Evolutionary conservation across 306 rosid genomes (phyloP), one percentile per base, ranked within the genome.

Genomic region (Prunus padus): DNA sequence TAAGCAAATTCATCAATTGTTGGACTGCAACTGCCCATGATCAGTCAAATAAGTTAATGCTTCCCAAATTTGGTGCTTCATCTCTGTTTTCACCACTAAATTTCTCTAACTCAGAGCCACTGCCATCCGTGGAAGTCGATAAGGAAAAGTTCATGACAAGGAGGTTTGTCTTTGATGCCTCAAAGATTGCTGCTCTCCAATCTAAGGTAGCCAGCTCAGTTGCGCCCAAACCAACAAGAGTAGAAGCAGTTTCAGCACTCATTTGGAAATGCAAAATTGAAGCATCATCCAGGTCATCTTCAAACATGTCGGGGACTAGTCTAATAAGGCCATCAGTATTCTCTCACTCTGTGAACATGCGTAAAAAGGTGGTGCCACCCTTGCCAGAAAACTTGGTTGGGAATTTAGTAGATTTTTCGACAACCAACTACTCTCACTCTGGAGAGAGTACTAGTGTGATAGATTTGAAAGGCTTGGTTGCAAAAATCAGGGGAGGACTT

Each of bases 191-290:
- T 18, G 47, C 59, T 2, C 75, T 87, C 45, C 84, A 89, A 80
- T 51, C 61, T 45, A 79, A 82, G 26, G 68, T 63, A 45, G 75
- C 72, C 6, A 33, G 71, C 25, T 2, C 37, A 18, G 4, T 15
- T 15, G 54, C 11, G 46, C 61, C 72, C 16, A 26, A 69, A 16
- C 86, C 90, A 12, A 62, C 88, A 4, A 76, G 86, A 12, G 22
- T 84, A 16, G 85, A 85, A 76, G 84, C 79, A 13, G 81, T 84
- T 37, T 72, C 87, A 9, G 80, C 79, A 1, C 67, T 88, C 33
- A 26, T 88, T 18, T 88, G 87, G 51, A 47, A 47, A 47, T 47
- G 51, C 18, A 11, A 79, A 1, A 75, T 80, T 75, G 78, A 5
- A 18, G 80, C 72, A 7, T 68, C 83, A 4, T 3, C 51, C 51